Evolutionary conservation across 2,329 filamentous ascomycete genomes (phyloP), one percentile per base, ranked within the genome.

Genomic region (Trichothecium sympodiale): DNA sequence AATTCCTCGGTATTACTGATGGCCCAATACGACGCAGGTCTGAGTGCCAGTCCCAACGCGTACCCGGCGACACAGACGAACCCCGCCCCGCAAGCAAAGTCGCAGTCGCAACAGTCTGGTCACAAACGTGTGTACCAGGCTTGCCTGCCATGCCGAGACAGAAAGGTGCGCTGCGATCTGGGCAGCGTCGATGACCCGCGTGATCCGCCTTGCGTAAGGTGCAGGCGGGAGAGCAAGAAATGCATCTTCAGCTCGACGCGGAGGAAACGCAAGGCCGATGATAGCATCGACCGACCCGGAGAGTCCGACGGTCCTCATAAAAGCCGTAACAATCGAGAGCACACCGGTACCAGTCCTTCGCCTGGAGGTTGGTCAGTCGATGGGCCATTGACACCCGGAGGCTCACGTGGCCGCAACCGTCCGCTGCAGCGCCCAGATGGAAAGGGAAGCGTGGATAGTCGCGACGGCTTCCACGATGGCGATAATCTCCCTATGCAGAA

Each of bases 201-300:
- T 59, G 86, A 94, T 49, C 89, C 89, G 37, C 91, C 91, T 3
- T 98, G 91, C 58, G 83, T 89, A 40, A 79, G 91, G 53, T 98
- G 91, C 57, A 81, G 87, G 36, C 80, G 91, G 46, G 91, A 98
- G 66, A 86, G 81, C 64, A 96, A 96, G 59, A 82, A 94, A 51
- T 98, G 91, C 66, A 94, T 82, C 70, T 98, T 98, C 67, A 94
- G 87, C 43, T 85, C 87, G 15, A 96, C 88, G 23, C 74, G 91
- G 34, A 79, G 91, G 53, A 96, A 96, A 76, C 77, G 87, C 54
- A 93, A 91, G 69, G 71, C 71, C 33, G 75, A 69, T 46, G 66
- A 83, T 46, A 74, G 63, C 49, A 68, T 63, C 36, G 60, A 59
- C 38, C 62, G 67, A 38, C 64, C 65, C 38, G 73, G 77, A 46